These are phyloP conservation scores for Oropetium thomaeum DNA, from an alignment of 176 grass and related monocot species.

Conservation along the genomic window DNA sequence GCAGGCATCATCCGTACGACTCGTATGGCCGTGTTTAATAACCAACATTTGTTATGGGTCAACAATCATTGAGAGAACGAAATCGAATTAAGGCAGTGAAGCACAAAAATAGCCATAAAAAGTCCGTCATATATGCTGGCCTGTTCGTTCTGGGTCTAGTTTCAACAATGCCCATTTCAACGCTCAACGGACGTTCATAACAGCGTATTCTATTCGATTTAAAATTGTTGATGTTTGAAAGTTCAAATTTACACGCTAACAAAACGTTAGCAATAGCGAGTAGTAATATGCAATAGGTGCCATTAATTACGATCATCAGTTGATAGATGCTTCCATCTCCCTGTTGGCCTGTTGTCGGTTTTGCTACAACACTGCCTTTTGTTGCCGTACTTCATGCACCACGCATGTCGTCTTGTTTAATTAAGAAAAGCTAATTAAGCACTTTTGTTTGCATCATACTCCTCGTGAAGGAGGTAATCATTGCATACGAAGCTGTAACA, in stretches of 20 bases:
- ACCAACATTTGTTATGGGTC: not conserved
- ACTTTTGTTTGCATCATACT: not conserved
- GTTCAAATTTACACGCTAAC: no score
- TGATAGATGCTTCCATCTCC: not conserved
- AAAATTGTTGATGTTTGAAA: no score
- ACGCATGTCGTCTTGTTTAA: not conserved
- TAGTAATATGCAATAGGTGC: not conserved
- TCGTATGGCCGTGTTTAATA: not conserved
- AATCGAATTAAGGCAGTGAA: not conserved
- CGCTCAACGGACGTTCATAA: no score
- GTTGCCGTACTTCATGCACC: not conserved
- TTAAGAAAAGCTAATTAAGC: not conserved
- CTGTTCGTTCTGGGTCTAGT: not conserved
- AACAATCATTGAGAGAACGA: conserved; percentile 1
- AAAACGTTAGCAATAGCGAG: no score
- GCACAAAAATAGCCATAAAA: no score
- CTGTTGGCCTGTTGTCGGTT: not conserved
- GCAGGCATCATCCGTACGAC: conserved; percentile 1
- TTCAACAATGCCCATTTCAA: no score
- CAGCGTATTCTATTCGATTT: no score
- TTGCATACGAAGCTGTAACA: not conserved
- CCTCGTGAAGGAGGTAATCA: conserved; percentile 1
- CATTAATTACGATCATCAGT: not conserved
- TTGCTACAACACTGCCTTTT: not conserved
- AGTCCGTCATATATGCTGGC: not conserved